Evolutionary conservation across 306 rosid genomes (phyloP), one percentile per base, ranked within the genome.

Genomic region (Psophocarpus tetragonolobus): DNA sequence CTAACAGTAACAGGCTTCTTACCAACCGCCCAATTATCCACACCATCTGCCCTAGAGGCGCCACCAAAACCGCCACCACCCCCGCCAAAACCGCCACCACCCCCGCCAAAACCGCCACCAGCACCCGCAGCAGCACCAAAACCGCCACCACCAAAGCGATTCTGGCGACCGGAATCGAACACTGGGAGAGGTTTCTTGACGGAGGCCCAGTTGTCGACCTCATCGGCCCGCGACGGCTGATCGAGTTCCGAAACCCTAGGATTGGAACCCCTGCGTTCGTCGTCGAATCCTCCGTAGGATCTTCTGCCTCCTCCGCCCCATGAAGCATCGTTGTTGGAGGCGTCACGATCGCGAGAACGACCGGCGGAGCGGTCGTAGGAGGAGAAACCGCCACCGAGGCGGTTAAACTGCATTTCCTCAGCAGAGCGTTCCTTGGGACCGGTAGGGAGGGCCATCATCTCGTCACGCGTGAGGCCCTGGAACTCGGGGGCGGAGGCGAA

Each of bases 211-310:
- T 91, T 90, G 20, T 96, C 98, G 3, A 84, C 99, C 91, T 91
- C 99, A 65, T 96, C 98, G 8, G 99, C 99, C 91, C 98, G 88
- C 3, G 99, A 96, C 23, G 94, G 94, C 63, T 88, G 96, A 84
- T 92, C 98, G 5, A 85, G 74, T 20, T 90, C 97, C 33, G 98
- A 92, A 92, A 84, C 97, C 99, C 98, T 96, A 87, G 97, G 78
- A 68, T 73, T 48, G 0, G 88, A 71, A 20, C 89, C 91, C 72
- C 96, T 72, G 14, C 97, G 92, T 33, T 96, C 97, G 14, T 91
- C 98, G 7, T 90, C 99, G 30, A 96, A 96, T 74, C 97, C 97
- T 14, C 99, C 94, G 33, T 89, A 89, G 2, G 97, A 81, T 84
- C 90, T 87, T 57, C 98, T 90, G 3, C 91, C 94, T 1, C 88